Base-by-base conservation (phyloP, 1,284 basidiomycete genomes). In the Ustilago bromivora region DNA sequence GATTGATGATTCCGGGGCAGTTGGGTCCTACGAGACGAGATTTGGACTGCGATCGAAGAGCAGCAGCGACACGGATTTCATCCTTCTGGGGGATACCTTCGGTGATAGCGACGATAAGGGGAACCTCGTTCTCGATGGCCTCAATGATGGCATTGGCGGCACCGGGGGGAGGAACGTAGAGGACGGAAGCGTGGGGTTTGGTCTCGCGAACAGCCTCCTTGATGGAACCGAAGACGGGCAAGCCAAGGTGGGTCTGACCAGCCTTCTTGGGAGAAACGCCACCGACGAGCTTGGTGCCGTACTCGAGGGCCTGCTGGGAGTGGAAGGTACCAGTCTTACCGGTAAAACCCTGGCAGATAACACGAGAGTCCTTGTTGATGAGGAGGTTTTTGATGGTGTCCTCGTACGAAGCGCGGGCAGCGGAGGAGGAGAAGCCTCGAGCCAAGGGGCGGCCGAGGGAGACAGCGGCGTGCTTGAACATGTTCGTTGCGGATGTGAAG, bases 271-370 rank as follows among this genome's bases (percentile, higher is more conserved):
- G 97, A 43, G 94, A 96, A 63, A 97, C 95, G 85, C 97, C 97
- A 69, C 96, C 97, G 71, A 99, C 94, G 91, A 99, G 95, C 71
- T 93, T 93, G 70, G 97, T 99, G 38, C 96, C 96, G 87, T 95
- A 99, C 58, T 91, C 94, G 77, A 99, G 88, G 56, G 97, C 95
- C 88, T 98, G 95, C 86, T 91, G 92, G 78, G 92, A 92, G 90
- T 99, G 97, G 91, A 99, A 99, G 81, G 96, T 98, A 82, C 92
- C 96, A 72, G 96, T 99, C 92, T 98, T 98, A 87, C 97, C 97
- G 46, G 85, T 86, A 79, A 86, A 86, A 23, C 85, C 85, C 72
- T 86, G 84, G 73, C 81, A 82, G 64, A 86, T 82, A 62, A 86
- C 75, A 66, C 76, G 82, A 79, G 96, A 97, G 88, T 99, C 94